Base-by-base conservation (phyloP, 163 green algal species). In the Chlamydomonas reinhardtii region DNA sequence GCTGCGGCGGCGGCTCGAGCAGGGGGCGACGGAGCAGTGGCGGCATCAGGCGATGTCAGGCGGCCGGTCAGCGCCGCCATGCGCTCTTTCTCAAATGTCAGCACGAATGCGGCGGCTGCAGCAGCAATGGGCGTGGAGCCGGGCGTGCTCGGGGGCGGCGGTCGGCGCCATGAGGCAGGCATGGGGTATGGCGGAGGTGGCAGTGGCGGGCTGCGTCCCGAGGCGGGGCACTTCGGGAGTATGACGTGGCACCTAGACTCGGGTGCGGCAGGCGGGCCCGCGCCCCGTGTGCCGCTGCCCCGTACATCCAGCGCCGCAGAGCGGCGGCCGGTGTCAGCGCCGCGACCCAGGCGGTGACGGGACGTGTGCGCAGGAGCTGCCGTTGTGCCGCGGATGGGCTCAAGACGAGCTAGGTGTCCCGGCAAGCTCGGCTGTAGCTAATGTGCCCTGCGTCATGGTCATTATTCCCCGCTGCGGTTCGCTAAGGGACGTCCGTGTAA, bases 301-400 rank as follows among this genome's bases (percentile, higher is more conserved):
- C 48, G 48, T 17, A 56, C 48, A 9, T 56, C 48, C 48, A 56
- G 48, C 48, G 48, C 48, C 11, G 48, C 14, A 19, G 37, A 75
- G 22, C 39, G 16, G 2, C 39, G 77, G 15, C 77, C 77, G 9
- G 61, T 84, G 17, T 84, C 77, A 43, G 77, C 77, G 0, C 77
- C 77, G 17, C 64, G 77, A 43, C 31, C 65, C 4, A 54, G 65
- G 34, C 34, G 75, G 27, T 73, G 48, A 83, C 35, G 31, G 5
- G 0, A 64, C 27, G 62, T 32, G 39, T 24, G 17, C 48, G 32
- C n/a, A 73, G 32, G 27, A 35, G 25, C 65, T 54, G 43, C 43
- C 43, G 6, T 11, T 54, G 43, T 16, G 43, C 11, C 11, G 43
- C 43, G 43, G 43, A 11, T 54, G 11, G 43, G 6, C 43, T 54